Evolutionary conservation across 179 eudicot species (phyloP).

Genomic region (Beta lomatogona): DNA sequence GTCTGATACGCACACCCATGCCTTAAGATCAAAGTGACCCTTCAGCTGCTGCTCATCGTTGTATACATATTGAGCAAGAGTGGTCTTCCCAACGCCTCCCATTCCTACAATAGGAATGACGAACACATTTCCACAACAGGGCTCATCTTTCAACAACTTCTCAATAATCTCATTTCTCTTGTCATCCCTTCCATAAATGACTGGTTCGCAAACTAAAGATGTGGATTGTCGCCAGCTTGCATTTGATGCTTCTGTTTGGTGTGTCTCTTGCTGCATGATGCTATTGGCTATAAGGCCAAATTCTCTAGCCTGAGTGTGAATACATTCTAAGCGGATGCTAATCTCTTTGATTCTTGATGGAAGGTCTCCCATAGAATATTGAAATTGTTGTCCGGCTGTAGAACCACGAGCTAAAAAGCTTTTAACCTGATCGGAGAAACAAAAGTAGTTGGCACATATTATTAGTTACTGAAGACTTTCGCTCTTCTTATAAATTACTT

Average conservation of each 20-base stretch:
- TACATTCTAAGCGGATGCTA: background rate
- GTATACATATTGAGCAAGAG: background rate
- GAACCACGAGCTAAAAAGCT: too few relatives aligned
- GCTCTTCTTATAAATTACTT: background rate
- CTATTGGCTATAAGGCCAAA: background rate
- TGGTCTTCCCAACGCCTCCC: conserved; percentile 16
- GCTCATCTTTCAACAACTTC: background rate
- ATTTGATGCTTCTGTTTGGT: background rate
- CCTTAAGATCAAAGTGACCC: conserved; percentile 6
- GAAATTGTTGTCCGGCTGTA: too few relatives aligned
- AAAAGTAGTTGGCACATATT: too few relatives aligned
- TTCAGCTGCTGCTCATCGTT: background rate
- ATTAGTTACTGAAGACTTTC: too few relatives aligned
- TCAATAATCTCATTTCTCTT: background rate
- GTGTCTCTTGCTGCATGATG: background rate
- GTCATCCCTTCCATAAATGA: background rate
- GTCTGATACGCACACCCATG: conserved; percentile 14
- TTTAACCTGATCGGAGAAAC: too few relatives aligned
- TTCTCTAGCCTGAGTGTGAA: background rate
- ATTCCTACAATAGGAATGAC: conserved; percentile 11
- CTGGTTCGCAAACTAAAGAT: background rate
- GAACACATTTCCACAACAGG: background rate
- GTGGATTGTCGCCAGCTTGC: too few relatives aligned
- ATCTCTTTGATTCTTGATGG: background rate
- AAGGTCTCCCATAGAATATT: too few relatives aligned